Base-by-base conservation (phyloP, 768 basidiomycete genomes). In the Kwoniella dejecticola region DNA sequence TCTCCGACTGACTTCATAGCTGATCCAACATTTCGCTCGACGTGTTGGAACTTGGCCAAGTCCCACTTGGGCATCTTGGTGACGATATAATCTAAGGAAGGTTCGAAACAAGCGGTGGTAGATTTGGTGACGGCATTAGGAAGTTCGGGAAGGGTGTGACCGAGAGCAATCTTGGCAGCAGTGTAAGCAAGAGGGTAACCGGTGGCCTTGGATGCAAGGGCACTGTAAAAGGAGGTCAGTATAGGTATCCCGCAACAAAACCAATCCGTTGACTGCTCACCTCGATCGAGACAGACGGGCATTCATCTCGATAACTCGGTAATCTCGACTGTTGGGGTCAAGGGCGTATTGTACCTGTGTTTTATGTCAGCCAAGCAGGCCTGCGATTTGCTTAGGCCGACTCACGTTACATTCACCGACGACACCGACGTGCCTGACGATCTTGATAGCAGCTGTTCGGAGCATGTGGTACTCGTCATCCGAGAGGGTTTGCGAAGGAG, bases 31-130 rank as follows among this genome's bases (percentile, higher is more conserved):
- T 91, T 87, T 65, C 95, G 88, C 76, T 95, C 87, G 60, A 98
- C 96, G 74, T 95, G 90, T 40, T 87, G 80, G 83, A 99, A 98
- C 80, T 99, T 99, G 67, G 94, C 93, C 57, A 99, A 83, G 81
- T 99, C 96, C 95, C 96, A 98, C 79, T 97, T 97, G 63, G 96
- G 96, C 66, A 99, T 98, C 82, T 99, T 99, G 49, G 93, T 96
- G 62, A 99, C 96, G 74, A 99, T 96, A 80, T 99, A 99, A 80
- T 99, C 96, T 44, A 99, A 84, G 7, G 94, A 95, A 24, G 96
- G 95, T 77, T 99, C 96, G 80, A 98, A 99, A 81, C 96, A 98
- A 1, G 96, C 96, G 10, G 96, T 98, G 1, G 96, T 99, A 2
- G 93, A 95, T 82, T 98, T 99, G 52, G 96, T 99, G 64, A 99